Evolutionary conservation across 768 basidiomycete species (phyloP), one percentile per base, ranked within the genome.

Genomic region (Suillus paluster): DNA sequence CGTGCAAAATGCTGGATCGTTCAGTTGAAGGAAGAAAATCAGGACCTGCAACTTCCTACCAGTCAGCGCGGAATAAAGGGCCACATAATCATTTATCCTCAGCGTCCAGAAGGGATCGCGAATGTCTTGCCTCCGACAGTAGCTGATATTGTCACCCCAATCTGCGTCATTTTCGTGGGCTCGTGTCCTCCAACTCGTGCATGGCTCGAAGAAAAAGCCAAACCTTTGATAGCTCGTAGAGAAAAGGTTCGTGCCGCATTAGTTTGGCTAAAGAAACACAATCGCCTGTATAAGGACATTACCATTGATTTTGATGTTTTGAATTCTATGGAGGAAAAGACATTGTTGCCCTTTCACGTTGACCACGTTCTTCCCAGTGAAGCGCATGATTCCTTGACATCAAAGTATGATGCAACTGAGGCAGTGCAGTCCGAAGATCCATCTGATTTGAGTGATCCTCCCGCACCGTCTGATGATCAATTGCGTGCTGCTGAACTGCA

Each of bases 141-240:
- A 1, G 70, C 74, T 12, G 78, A 80, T 1, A 70, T 80, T 11
- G 44, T 70, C 0, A 66, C 74, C 0, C 74, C 75, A 3, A 74
- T 81, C 1, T 81, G 79, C 63, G 73, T 83, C 1, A 44, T 81
- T 0, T 81, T 81, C 64, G 64, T 79, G n/a, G 79, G 80, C 0
- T 71, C 78, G 0, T 4, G n/a, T 1, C 52, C 59, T 0, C 78
- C 78, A 0, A 58, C 64, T 11, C 9, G 17, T 0, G 66, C 76
- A 48, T 79, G 77, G 79, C 42, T 80, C 23, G 42, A 62, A 4
- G 64, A 67, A 9, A 57, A 57, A n/a, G 79, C 78, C 3, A 75
- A 71, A 57, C 79, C 79, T 6, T 59, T 81, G 1, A 38, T 61
- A 45, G 76, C 80, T 15, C 67, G 73, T 0, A 53, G 63, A 9